Evolutionary conservation across 179 eudicot genomes (phyloP), one percentile per base, ranked within the genome.

Genomic region (Corrigiola litoralis): DNA sequence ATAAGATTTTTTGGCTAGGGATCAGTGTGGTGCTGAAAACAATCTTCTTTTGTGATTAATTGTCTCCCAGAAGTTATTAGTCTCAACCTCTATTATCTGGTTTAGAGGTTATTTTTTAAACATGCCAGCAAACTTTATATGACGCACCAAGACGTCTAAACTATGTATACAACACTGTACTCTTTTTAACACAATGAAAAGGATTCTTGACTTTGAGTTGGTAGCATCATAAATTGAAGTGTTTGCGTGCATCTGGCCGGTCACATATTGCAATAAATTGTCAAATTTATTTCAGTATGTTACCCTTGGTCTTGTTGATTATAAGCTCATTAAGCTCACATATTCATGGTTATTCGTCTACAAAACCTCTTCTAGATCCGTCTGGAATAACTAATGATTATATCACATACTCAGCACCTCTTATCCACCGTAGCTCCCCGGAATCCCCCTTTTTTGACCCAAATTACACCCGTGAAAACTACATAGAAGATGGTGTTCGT

Each of bases 51-150:
- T n/a, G n/a, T n/a, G n/a, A n/a, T n/a, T n/a, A 3, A 12, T 14
- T 24, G 10, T 60, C 14, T 42, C 16, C 27, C 3, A 57, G 4
- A 34, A 10, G 6, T 33, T 18, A 20, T 57, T 20, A 57, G n/a
- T 33, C n/a, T 13, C 27, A 24, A 59, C 49, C 48, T 32, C 49
- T 16, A 17, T 9, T 41, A 10, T 36, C 18, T 5, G 34, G 27
- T 33, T 9, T 14, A 24, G 47, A 24, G 50, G 23, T 71, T 17
- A 29, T 25, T 58, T 40, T 42, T 64, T n/a, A 3, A 58, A 65
- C n/a, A n/a, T n/a, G n/a, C n/a, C 65, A 66, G 52, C 71, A 65
- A 49, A 65, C 74, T 70, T 63, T 44, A 44, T 17, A 34, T 72
- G 70, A 42, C 23, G 61, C 54, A 65, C 41, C 46, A 38, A 57